Percentiles rank a stretch among this genome's conserved stretches.
Conservation (phyloP, 1,139 yeast species). For the Pichia sp. region DNA sequence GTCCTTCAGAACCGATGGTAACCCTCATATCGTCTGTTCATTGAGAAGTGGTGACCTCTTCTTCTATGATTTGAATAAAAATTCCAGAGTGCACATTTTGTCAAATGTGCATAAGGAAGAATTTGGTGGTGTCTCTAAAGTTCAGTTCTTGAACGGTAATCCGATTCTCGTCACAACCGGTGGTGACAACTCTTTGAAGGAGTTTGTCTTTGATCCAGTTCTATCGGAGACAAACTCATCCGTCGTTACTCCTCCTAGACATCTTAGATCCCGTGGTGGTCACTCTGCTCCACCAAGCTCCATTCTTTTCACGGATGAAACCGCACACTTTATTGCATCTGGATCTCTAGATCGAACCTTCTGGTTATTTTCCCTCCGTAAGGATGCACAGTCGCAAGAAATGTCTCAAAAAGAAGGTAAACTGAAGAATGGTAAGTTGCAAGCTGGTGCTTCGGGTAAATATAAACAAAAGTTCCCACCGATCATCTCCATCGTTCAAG, state of each 20-base stretch:
- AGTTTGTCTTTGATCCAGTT: constrained; percentile 89
- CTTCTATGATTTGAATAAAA: constrained; percentile 74
- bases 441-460: constrained; percentile 46
- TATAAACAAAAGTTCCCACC: constrained; percentile 69
- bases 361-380: constrained; percentile 88
- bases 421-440: constrained; percentile 45
- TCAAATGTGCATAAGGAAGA: constrained; percentile 66
- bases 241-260: constrained; percentile 84
- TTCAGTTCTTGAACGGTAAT: constrained; percentile 80
- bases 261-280: constrained; percentile 91
- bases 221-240: constrained; percentile 58
- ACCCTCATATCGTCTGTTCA: constrained; percentile 77
- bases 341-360: constrained; percentile 83
- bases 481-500: constrained; percentile 64
- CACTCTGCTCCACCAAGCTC: constrained; percentile 87
- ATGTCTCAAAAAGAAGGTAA: constrained; percentile 72
- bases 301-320: constrained; percentile 67
- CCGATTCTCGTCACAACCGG: constrained; percentile 90
- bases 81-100: constrained; percentile 67
- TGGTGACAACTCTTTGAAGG: constrained; percentile 84
- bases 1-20: constrained; percentile 90
- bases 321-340: constrained; percentile 77
- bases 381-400: constrained; percentile 95
- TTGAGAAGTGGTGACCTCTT: constrained; percentile 74
- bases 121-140: constrained; percentile 76